Base-by-base conservation (phyloP, 1,139 yeast genomes). In the Taphrina communis region DNA sequence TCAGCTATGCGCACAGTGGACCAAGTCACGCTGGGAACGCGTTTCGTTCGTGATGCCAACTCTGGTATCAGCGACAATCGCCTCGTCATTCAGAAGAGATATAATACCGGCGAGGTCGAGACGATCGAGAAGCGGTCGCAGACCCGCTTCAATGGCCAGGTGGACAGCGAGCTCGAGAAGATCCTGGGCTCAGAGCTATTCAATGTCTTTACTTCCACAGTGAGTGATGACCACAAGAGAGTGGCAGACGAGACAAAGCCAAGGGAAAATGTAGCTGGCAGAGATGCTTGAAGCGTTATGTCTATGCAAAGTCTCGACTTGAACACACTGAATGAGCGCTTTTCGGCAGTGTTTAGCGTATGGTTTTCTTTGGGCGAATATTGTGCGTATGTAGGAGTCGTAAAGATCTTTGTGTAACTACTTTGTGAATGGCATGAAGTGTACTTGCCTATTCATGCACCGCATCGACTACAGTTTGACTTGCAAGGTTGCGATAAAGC, bases 61-160 rank as follows among this genome's bases (percentile, higher is more conserved):
- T 12, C 62, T 25, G 62, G 62, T n/a, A 42, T 44, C 21, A 44
- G 39, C 41, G 35, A 31, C 6, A 58, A 58, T 35, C 38, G 62
- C n/a, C 21, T 58, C 21, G 53, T 44, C 25, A 44, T 58, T 6
- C 53, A 58, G 46, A 58, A 58, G 17, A 21, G 12, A 17, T 58
- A 58, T 39, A 58, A 6, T 21, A 58, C 42, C 7, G 62, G 62
- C 14, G 62, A 58, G 53, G 44, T 42, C 12, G 62, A 58, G 41
- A 46, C 42, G 17, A 58, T 44, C 14, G 62, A 58, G 39, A 58
- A 58, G 35, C 42, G 53, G n/a, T 31, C 42, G 2, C 62, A 58
- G 25, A 39, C 12, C 42, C 12, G 19, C 7, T n/a, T 58, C 38
- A 17, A 25, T 39, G 62, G 62, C 6, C 11, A 9, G n/a, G 36